phyloP scores from a whole-genome alignment of 1,284 basidiomycete genomes.

The Anthracocystis panici-leucophaei region DNA sequence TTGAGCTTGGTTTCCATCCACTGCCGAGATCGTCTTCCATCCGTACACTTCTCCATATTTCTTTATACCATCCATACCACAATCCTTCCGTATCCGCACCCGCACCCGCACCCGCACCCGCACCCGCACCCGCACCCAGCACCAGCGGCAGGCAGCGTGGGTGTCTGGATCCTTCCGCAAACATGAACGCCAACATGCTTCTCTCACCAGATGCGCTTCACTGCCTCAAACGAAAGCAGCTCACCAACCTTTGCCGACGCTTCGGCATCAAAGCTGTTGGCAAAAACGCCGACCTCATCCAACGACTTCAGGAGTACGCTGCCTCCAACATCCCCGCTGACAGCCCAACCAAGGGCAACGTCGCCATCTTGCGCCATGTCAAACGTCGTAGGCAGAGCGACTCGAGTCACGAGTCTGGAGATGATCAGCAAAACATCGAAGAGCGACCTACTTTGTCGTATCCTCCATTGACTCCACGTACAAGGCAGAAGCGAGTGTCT shows the following conservation, averaged over 20 bases:
- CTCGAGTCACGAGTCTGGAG: conserved; percentile 28
- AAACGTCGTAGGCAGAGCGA: conserved; percentile 44
- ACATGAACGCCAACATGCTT: conserved; percentile 42
- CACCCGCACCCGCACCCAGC: conserved; percentile 1
- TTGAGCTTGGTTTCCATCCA: background rate
- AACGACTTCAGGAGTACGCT: conserved; percentile 46
- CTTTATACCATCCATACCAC: background rate
- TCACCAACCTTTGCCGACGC: conserved; percentile 53
- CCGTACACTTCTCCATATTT: background rate
- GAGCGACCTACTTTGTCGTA: background rate
- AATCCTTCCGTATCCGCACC: background rate
- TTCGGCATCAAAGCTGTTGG: conserved; percentile 55
- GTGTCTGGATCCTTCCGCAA: conserved; percentile 4
- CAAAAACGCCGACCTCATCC: conserved; percentile 51
- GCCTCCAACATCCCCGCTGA: conserved; percentile 40
- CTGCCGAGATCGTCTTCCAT: background rate
- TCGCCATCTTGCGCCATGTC: conserved; percentile 42
- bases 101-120: no score
- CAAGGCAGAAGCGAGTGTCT: conserved; percentile 35
- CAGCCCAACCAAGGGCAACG: conserved; percentile 49
- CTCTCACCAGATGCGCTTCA: conserved; percentile 55
- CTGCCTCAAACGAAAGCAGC: conserved; percentile 59
- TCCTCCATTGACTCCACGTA: conserved; percentile 38
- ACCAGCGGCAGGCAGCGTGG: conserved; percentile 14
- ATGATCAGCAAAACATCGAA: conserved; percentile 11